These are phyloP conservation scores for Torrubiellomyces zombiae DNA, from an alignment of 2,329 filamentous ascomycete species.

Conservation along the genomic window DNA sequence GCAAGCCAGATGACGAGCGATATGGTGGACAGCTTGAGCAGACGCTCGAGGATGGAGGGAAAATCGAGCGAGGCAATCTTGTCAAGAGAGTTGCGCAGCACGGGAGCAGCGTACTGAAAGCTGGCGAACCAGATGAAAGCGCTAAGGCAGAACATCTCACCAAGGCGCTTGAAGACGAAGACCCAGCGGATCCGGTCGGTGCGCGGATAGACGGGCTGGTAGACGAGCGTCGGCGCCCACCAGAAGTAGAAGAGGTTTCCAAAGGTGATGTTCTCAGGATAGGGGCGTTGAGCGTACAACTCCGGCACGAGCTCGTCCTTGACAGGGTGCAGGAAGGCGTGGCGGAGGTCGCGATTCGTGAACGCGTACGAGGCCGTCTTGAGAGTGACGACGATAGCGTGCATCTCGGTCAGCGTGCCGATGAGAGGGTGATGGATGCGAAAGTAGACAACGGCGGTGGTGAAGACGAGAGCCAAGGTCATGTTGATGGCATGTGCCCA, in stretches of 20 bases:
- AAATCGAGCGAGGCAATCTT: constrained; percentile 72
- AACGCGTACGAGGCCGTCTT: constrained; percentile 94
- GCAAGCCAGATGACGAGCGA: constrained; percentile 93
- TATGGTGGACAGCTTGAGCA: constrained; percentile 92
- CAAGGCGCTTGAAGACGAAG: constrained; percentile 70
- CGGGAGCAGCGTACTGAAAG: constrained; percentile 84
- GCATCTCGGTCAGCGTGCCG: constrained; percentile 75
- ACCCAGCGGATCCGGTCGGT: constrained; percentile 67
- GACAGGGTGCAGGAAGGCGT: constrained; percentile 68
- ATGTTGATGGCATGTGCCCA: constrained; percentile 73
- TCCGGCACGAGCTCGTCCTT: constrained; percentile 57
- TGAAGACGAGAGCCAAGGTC: constrained; percentile 61
- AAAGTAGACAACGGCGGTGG: constrained; percentile 77
- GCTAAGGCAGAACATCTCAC: constrained; percentile 59
- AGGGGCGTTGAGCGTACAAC: constrained; percentile 69
- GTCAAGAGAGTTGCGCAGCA: constrained; percentile 76
- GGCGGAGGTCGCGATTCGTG: constrained; percentile 87
- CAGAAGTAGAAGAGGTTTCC: constrained; percentile 87
- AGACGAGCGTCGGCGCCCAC: constrained; percentile 92
- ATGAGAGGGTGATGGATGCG: constrained; percentile 86
- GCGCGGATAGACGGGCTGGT: constrained; percentile 90
- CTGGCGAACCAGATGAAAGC: constrained; percentile 92
- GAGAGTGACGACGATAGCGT: constrained; percentile 89
- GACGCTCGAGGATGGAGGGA: constrained; percentile 66
- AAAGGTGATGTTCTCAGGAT: constrained; percentile 81